Conservation (phyloP, 2,329 filamentous ascomycete species). For the Botrytis medusae region DNA sequence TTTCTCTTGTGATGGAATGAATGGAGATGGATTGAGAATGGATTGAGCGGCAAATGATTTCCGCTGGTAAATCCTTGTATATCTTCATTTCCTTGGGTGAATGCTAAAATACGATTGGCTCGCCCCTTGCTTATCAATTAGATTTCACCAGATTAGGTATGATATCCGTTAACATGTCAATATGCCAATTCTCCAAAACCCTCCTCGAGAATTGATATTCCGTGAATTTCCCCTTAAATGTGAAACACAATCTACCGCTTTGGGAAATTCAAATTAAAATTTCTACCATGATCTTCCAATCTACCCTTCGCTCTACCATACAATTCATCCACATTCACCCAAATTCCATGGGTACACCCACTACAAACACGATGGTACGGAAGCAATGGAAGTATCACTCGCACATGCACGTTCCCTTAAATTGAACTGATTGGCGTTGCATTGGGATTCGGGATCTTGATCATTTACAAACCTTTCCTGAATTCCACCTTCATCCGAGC, state of each 20-base stretch:
- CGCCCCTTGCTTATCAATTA: neutral
- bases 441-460: neutral
- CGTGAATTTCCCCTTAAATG: conserved; percentile 1
- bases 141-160: neutral
- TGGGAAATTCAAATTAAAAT: neutral
- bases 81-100: neutral
- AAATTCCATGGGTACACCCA: neutral
- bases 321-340: neutral
- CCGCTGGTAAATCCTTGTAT: neutral
- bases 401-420: neutral
- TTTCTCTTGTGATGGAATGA: neutral
- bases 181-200: conserved; percentile 1
- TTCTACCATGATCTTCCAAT: neutral
- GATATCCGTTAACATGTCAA: neutral
- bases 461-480: neutral
- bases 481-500: neutral
- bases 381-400: conserved; percentile 2
- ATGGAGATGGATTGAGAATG: neutral
- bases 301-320: neutral
- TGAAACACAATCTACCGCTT: neutral
- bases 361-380: neutral
- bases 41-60: conserved; percentile 4
- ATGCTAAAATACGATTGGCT: neutral
- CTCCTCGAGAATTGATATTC: neutral
- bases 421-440: conserved; percentile 1